A percentile compares a stretch with the other conserved stretches of the same genome.
Conservation (phyloP, 2,329 filamentous ascomycete species). For the Paraphoma chrysanthemicola region DNA sequence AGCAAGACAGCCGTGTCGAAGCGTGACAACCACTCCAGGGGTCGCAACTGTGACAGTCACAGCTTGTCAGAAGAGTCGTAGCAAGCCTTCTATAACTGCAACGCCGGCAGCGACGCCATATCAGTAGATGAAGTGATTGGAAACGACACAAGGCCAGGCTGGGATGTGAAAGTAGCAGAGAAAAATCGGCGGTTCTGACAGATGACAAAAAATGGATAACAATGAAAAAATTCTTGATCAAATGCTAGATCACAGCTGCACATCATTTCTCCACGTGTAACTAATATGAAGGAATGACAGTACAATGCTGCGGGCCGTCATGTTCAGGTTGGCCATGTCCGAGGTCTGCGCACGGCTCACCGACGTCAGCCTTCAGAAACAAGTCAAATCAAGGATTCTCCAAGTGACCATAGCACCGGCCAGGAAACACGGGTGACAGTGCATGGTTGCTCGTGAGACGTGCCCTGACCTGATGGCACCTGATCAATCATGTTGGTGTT, state of each 20-base stretch:
- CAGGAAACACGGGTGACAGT: background rate
- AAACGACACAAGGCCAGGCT: no score
- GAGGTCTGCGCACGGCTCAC: no score
- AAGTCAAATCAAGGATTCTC: background rate
- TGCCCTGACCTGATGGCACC: conserved; percentile 18
- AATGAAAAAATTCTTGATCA: no score
- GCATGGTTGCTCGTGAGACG: conserved; percentile 27
- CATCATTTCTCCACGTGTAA: no score
- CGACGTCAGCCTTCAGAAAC: background rate
- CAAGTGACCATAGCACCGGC: background rate
- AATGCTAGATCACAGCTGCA: no score
- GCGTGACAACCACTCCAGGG: conserved; percentile 23
- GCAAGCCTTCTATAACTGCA: background rate
- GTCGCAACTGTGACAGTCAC: conserved; percentile 13
- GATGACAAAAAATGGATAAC: no score
- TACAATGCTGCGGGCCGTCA: no score
- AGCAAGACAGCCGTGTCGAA: conserved; percentile 26
- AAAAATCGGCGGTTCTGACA: no score
- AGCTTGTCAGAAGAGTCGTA: conserved; percentile 8
- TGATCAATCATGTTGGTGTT: conserved; percentile 7
- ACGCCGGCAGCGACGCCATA: no score
- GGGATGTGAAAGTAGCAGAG: background rate
- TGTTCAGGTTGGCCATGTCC: no score
- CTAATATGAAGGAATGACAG: no score
- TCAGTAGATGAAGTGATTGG: no score